A percentile compares a stretch with the other conserved stretches of the same genome.
Evolutionary conservation across 208 protist species (phyloP).

Genomic region (Kentomonas sorsogonicus): DNA sequence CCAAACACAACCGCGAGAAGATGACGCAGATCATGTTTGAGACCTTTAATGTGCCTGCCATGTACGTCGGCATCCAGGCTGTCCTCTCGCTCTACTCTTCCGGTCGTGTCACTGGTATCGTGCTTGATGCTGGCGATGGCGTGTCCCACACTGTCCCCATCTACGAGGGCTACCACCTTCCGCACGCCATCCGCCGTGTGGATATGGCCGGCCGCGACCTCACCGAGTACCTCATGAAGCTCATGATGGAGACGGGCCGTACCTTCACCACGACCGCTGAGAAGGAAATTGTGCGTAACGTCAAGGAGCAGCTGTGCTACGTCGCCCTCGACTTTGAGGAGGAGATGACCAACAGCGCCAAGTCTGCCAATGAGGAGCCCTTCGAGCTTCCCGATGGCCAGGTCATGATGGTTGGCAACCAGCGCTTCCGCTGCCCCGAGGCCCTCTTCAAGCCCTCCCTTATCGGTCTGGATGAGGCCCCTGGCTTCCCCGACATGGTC

Average conservation of each 20-base stretch:
- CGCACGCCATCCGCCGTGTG: constrained; percentile 80
- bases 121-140: constrained; percentile 92
- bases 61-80: constrained; percentile 95
- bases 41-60: constrained; percentile 82
- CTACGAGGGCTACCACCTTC: constrained; percentile 90
- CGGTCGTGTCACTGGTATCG: constrained; percentile 89
- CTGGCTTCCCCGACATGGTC: constrained; percentile 95
- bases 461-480: constrained; percentile 90
- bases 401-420: constrained; percentile 80
- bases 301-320: constrained; percentile 94
- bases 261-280: constrained; percentile 95
- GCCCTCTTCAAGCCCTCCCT: constrained; percentile 95
- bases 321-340: constrained; percentile 94
- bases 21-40: constrained; percentile 96
- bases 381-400: constrained; percentile 94
- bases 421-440: constrained; percentile 93
- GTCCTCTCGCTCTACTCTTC: constrained; percentile 95
- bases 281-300: constrained; percentile 94
- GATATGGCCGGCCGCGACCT: constrained; percentile 93
- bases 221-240: constrained; percentile 93
- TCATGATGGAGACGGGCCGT: constrained; percentile 93
- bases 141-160: constrained; percentile 92
- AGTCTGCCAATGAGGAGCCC: constrained; percentile 78
- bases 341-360: constrained; percentile 91
- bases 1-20: constrained; percentile 91